These are phyloP conservation scores for Mesembryanthemum crystallinum DNA, from an alignment of 148 eudicot species.

Conservation along the genomic window DNA sequence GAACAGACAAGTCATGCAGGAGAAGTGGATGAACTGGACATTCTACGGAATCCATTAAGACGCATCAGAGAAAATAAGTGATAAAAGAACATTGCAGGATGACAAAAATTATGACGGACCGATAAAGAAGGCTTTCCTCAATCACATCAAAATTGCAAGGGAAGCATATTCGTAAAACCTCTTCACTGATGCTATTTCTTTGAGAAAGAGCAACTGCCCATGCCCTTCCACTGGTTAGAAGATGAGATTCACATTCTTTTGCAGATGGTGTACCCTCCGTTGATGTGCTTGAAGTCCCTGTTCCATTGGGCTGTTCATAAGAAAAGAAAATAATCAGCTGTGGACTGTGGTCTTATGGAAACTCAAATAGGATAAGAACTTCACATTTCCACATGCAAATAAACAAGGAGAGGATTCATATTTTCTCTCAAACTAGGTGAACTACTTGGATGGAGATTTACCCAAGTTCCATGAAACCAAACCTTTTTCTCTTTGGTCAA, in stretches of 20 bases:
- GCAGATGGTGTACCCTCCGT: conserved; percentile 28
- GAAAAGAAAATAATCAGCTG: conserved; percentile 5
- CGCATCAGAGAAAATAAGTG: background rate
- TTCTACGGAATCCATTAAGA: background rate
- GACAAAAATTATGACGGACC: conserved; percentile 44
- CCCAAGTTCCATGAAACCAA: background rate
- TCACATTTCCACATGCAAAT: background rate
- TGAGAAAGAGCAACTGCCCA: conserved; percentile 83
- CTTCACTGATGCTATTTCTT: conserved; percentile 55
- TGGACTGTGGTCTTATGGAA: background rate
- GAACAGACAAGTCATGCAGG: no score
- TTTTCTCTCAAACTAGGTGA: background rate
- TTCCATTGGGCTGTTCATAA: conserved; percentile 38
- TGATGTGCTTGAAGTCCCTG: conserved; percentile 43
- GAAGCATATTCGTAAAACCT: conserved; percentile 54
- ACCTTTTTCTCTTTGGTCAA: background rate
- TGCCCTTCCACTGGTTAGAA: conserved; percentile 68
- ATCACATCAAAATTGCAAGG: conserved; percentile 38
- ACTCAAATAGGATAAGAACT: background rate
- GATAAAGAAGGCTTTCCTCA: conserved; percentile 56
- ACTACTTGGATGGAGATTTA: background rate
- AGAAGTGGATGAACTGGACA: background rate
- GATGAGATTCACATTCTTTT: conserved; percentile 30
- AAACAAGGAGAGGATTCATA: background rate
- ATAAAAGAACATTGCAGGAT: background rate